These are phyloP conservation scores for Pleurotus cornucopiae DNA, from an alignment of 768 basidiomycete genomes.

Conservation along the genomic window DNA sequence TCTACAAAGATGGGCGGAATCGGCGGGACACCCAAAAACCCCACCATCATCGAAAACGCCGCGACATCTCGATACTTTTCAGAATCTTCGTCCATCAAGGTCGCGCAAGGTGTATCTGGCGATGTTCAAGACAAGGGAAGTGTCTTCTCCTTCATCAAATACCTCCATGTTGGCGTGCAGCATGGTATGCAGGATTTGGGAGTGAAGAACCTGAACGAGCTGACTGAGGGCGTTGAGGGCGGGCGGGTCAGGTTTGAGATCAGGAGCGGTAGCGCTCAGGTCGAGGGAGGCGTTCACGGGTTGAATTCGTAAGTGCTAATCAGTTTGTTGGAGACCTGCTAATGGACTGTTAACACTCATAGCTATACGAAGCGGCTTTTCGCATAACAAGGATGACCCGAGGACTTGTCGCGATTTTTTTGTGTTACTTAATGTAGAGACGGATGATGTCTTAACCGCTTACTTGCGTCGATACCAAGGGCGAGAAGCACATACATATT, in stretches of 20 bases:
- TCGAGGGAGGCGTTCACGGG: conserved; percentile 95
- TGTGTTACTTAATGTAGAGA: too few species aligned
- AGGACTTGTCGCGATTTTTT: too few species aligned
- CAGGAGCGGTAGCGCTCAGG: conserved; percentile 90
- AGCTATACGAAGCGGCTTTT: conserved; percentile 38
- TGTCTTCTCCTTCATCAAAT: conserved; percentile 88
- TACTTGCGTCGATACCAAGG: too few species aligned
- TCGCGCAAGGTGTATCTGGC: conserved; percentile 94
- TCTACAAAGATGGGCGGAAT: conserved; percentile 27
- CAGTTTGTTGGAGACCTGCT: conserved; percentile 26
- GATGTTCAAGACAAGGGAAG: conserved; percentile 98
- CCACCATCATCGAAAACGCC: conserved; percentile 73
- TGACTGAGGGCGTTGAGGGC: conserved; percentile 59
- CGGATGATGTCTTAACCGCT: too few species aligned
- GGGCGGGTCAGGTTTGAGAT: conserved; percentile 86
- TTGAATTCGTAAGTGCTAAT: conserved; percentile 68
- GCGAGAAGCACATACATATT: too few species aligned
- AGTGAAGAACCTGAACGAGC: conserved; percentile 57
- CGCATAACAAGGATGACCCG: conserved; percentile 10
- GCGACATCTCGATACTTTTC: conserved; percentile 96
- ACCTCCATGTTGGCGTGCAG: conserved; percentile 76
- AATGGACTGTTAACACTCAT: not conserved
- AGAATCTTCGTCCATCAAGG: conserved; percentile 88
- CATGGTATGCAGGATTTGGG: conserved; percentile 96
- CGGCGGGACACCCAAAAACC: conserved; percentile 43